Conservation (phyloP, 495 filamentous ascomycete species). For the Trichoderma parareesei region DNA sequence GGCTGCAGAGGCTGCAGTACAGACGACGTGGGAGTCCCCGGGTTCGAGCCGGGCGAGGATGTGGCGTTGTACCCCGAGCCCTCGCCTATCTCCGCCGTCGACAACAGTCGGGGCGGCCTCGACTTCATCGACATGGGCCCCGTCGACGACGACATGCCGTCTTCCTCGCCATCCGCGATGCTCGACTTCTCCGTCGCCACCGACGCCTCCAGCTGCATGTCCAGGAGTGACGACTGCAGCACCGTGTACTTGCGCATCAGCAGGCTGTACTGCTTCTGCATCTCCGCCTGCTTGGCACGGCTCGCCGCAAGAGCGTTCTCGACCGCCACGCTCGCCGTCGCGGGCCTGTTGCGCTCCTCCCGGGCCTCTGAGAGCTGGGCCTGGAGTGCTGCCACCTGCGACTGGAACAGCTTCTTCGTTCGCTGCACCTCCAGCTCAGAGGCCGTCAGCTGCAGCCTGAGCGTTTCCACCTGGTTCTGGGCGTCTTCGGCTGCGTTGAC, state of each 20-base stretch:
- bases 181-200: conserved; percentile 8
- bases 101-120: conserved; percentile 25
- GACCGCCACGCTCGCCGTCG: conserved; percentile 26
- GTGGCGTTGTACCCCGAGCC: conserved; percentile 26
- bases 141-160: conserved; percentile 11
- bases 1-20: conserved; percentile 3
- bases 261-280: conserved; percentile 32
- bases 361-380: conserved; percentile 34
- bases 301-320: conserved; percentile 29
- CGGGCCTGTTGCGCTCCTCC: conserved; percentile 32
- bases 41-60: conserved; percentile 27
- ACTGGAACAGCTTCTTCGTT: conserved; percentile 34
- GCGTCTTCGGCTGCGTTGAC: conserved; percentile 44
- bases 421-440: conserved; percentile 44
- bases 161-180: conserved; percentile 4
- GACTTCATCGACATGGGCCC: background rate
- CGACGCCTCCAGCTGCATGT: conserved; percentile 23
- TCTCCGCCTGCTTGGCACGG: conserved; percentile 32
- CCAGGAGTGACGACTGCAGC: conserved; percentile 28
- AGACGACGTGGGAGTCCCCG: conserved; percentile 13
- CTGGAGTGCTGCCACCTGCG: conserved; percentile 34
- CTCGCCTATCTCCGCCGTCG: conserved; percentile 28
- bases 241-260: conserved; percentile 35
- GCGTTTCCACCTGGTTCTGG: conserved; percentile 41
- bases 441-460: conserved; percentile 42